Evolutionary conservation across 2,329 filamentous ascomycete genomes (phyloP).

Genomic region (Phaeomoniella chlamydospora): DNA sequence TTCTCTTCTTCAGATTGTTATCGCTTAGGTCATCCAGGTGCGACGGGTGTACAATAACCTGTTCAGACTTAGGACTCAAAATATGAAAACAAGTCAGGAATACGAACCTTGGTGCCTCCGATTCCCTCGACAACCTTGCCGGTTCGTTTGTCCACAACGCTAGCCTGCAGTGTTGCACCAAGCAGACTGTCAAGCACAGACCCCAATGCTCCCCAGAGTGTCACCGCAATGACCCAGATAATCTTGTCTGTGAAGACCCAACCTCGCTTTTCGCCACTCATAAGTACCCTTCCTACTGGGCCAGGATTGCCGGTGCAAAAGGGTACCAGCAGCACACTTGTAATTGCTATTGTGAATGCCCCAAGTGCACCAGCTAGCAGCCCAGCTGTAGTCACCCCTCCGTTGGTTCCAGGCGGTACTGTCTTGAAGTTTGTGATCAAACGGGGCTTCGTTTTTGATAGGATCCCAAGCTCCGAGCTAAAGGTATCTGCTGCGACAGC

Average conservation of each 20-base stretch:
- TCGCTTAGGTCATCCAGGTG: constrained; percentile 35
- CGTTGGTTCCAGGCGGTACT: constrained; percentile 86
- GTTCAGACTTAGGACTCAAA: constrained; percentile 3
- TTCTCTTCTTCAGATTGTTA: constrained; percentile 33
- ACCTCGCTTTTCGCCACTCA: constrained; percentile 24
- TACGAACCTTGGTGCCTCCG: constrained; percentile 49
- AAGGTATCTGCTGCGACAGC: constrained; percentile 88
- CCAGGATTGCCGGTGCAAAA: constrained; percentile 35
- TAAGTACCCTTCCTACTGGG: constrained; percentile 11
- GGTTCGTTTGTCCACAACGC: constrained; percentile 66
- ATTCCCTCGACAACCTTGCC: constrained; percentile 83
- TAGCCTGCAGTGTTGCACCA: constrained; percentile 71
- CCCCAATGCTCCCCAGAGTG: constrained; percentile 60
- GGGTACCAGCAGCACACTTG: constrained; percentile 53
- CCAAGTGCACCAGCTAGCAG: constrained; percentile 61
- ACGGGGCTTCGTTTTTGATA: constrained; percentile 60
- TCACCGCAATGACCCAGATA: constrained; percentile 39
- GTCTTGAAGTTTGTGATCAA: constrained; percentile 75
- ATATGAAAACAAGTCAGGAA: constrained; percentile 1
- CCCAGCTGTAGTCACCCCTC: constrained; percentile 68
- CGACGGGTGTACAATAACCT: constrained; percentile 15
- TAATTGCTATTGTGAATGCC: constrained; percentile 53
- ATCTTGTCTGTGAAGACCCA: constrained; percentile 42
- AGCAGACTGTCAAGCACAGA: constrained; percentile 79
- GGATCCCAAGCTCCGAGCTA: constrained; percentile 85